Conservation (phyloP, 352 stramenopile species). For the Halophytophthora batemanensis region DNA sequence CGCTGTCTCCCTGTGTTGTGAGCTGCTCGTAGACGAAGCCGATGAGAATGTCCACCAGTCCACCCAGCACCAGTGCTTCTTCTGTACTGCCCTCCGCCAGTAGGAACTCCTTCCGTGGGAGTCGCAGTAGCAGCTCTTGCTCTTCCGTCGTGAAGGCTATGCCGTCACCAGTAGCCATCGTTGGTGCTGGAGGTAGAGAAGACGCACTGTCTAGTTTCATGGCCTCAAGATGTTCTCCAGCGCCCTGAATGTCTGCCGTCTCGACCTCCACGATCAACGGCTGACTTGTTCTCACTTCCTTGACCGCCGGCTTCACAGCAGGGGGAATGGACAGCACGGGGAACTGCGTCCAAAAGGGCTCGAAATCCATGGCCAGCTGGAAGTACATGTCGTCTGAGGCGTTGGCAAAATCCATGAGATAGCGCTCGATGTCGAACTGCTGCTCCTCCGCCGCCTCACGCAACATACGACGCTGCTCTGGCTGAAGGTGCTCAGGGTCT, state of each 20-base stretch:
- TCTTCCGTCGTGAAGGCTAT: slow-evolving; percentile 55
- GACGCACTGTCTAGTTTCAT: slow-evolving; percentile 21
- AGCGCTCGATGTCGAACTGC: slow-evolving; percentile 95
- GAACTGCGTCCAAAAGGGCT: slow-evolving; percentile 86
- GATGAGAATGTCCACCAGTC: slow-evolving; percentile 93
- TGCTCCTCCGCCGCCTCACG: slow-evolving; percentile 86
- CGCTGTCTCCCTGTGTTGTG: slow-evolving; percentile 93
- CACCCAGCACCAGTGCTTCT: slow-evolving; percentile 64
- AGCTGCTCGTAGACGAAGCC: slow-evolving; percentile 96
- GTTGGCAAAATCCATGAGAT: slow-evolving; percentile 93
- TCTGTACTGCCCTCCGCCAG: slow-evolving; percentile 52
- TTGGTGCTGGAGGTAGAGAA: slow-evolving; percentile 2
- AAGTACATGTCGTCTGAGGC: slow-evolving; percentile 93
- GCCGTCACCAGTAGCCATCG: slow-evolving; percentile 2
- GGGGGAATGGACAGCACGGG: slow-evolving; percentile 15
- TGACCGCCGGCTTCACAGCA: slow-evolving; percentile 1
- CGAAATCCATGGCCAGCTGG: slow-evolving; percentile 82
- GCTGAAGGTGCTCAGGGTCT: slow-evolving; percentile 81
- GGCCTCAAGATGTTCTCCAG: slow-evolving; percentile 19
- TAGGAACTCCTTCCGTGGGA: slow-evolving; percentile 83
- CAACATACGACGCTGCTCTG: slow-evolving; percentile 62
- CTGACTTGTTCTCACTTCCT: not conserved
- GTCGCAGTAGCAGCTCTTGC: slow-evolving; percentile 63
- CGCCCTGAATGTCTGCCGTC: slow-evolving; percentile 10
- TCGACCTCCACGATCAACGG: slow-evolving; percentile 43